Evolutionary conservation across 306 rosid species (phyloP).

Genomic region (Medicago lupulina): DNA sequence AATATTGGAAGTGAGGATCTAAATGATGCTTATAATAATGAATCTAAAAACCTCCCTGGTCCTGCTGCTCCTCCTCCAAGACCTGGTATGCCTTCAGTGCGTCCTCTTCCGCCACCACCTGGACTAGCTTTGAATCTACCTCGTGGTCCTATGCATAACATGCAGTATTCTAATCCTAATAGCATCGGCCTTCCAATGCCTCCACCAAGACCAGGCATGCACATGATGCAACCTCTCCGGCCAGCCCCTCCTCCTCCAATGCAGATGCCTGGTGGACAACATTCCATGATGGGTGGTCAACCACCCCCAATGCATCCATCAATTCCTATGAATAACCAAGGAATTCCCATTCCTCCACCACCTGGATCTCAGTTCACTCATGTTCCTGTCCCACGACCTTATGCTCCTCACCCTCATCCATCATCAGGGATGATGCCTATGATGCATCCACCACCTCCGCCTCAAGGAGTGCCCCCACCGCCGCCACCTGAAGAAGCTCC

Average conservation of each 20-base stretch:
- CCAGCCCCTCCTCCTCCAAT: constrained; percentile 73
- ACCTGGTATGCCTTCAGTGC: constrained; percentile 79
- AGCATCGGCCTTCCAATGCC: constrained; percentile 65
- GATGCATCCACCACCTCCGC: constrained; percentile 90
- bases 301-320: constrained; percentile 72
- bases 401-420: constrained; percentile 57
- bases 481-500: constrained; percentile 98
- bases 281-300: constrained; percentile 58
- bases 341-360: constrained; percentile 75
- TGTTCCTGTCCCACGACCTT: constrained; percentile 71
- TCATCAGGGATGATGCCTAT: constrained; percentile 76
- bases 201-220: constrained; percentile 66
- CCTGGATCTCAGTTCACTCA: constrained; percentile 90
- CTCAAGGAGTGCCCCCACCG: constrained; percentile 86
- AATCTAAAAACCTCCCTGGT: constrained; percentile 73
- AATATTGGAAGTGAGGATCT: constrained; percentile 73
- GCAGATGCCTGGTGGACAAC: constrained; percentile 72
- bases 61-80: constrained; percentile 95
- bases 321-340: constrained; percentile 61
- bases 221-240: constrained; percentile 69
- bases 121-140: constrained; percentile 95
- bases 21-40: constrained; percentile 59
- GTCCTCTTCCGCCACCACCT: constrained; percentile 94
- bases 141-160: constrained; percentile 58
- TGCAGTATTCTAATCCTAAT: constrained; percentile 68